phyloP scores from a whole-genome alignment of 805 yeast species.

The Helenozyma rhizophorensis region DNA sequence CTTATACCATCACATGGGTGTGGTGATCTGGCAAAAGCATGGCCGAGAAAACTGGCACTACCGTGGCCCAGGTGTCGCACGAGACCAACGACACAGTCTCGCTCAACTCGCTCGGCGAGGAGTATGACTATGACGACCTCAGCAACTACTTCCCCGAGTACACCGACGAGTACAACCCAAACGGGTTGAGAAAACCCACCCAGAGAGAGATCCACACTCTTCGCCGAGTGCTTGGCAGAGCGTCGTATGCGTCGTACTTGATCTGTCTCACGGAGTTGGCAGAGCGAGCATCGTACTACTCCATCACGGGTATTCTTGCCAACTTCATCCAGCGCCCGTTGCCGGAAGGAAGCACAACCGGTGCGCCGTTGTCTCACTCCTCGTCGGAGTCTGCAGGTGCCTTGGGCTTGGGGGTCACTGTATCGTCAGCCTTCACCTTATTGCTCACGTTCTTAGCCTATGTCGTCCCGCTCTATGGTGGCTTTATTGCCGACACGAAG shows the following conservation, averaged over 20 bases:
- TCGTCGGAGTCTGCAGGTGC: slow-evolving; percentile 47
- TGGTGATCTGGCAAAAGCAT: too few relatives aligned
- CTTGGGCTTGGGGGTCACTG: slow-evolving; percentile 40
- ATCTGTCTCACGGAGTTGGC: slow-evolving; percentile 46
- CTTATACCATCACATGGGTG: too few relatives aligned
- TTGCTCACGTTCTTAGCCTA: slow-evolving; percentile 48
- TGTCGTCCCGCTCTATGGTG: slow-evolving; percentile 49
- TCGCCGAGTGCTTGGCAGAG: slow-evolving; percentile 40
- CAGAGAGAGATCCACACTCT: slow-evolving; percentile 20
- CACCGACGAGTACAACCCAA: slow-evolving; percentile 33
- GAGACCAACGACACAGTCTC: not conserved
- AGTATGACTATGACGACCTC: slow-evolving; percentile 14
- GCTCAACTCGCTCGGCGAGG: slow-evolving; percentile 6
- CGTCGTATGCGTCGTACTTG: slow-evolving; percentile 47
- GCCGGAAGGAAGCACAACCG: slow-evolving; percentile 46
- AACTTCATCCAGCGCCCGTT: slow-evolving; percentile 51
- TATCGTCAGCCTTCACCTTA: slow-evolving; percentile 45
- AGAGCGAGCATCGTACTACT: slow-evolving; percentile 53
- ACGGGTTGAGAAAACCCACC: slow-evolving; percentile 35
- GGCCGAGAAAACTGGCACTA: too few relatives aligned
- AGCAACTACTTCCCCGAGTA: slow-evolving; percentile 17
- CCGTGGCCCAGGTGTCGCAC: too few relatives aligned
- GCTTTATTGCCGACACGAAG: slow-evolving; percentile 47
- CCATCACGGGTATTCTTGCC: slow-evolving; percentile 39
- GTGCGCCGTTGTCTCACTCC: slow-evolving; percentile 28